A percentile compares a stretch with the other conserved stretches of the same genome.
These are phyloP conservation scores for Massarina eburnea DNA, from an alignment of 2,329 filamentous ascomycete species.

Conservation along the genomic window DNA sequence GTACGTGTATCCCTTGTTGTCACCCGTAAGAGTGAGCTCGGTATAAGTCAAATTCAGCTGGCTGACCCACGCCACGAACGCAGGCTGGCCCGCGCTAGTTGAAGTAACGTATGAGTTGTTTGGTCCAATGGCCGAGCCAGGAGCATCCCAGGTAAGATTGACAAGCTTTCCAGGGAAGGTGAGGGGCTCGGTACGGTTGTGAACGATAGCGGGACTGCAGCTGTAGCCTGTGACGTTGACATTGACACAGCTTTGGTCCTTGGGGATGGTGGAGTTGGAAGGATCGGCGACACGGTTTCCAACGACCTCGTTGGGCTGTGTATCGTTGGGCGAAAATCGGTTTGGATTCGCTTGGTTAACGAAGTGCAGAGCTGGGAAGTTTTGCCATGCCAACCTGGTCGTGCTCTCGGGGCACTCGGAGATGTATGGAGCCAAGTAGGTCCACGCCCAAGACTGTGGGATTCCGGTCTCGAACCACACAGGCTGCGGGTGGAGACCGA, in stretches of 20 bases:
- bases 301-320: slow-evolving; percentile 64
- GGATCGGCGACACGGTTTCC: slow-evolving; percentile 61
- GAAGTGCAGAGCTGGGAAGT: slow-evolving; percentile 72
- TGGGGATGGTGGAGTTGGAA: slow-evolving; percentile 49
- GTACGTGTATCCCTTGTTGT: slow-evolving; percentile 64
- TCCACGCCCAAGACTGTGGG: slow-evolving; percentile 84
- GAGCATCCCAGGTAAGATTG: slow-evolving; percentile 70
- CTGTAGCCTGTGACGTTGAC: slow-evolving; percentile 56
- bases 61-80: slow-evolving; percentile 73
- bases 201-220: slow-evolving; percentile 66
- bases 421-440: slow-evolving; percentile 78
- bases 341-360: slow-evolving; percentile 77
- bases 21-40: slow-evolving; percentile 64
- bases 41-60: slow-evolving; percentile 65
- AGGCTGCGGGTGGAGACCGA: slow-evolving; percentile 77
- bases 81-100: slow-evolving; percentile 58
- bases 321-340: slow-evolving; percentile 64
- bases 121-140: slow-evolving; percentile 69
- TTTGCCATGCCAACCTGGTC: slow-evolving; percentile 80
- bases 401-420: slow-evolving; percentile 71
- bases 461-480: slow-evolving; percentile 80
- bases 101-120: slow-evolving; percentile 80
- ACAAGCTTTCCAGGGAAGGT: slow-evolving; percentile 74
- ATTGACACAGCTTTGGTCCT: slow-evolving; percentile 59
- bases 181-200: slow-evolving; percentile 70